Evolutionary conservation across 2,329 filamentous ascomycete species (phyloP).

Genomic region (Davidsoniella australis): DNA sequence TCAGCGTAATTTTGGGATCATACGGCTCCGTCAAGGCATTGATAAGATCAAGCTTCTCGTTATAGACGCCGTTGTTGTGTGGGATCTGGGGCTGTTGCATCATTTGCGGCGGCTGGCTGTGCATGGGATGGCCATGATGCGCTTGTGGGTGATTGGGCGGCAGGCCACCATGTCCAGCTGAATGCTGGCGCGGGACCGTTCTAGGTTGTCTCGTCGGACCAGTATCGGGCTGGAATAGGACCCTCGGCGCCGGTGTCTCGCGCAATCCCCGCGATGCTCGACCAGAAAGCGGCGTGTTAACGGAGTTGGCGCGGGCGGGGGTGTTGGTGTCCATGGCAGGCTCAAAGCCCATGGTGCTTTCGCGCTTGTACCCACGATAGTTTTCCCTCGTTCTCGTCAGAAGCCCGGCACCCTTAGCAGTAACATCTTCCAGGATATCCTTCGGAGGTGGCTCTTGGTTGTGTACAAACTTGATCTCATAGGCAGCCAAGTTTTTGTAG

Average conservation of each 20-base stretch:
- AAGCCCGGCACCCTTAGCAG: constrained; percentile 69
- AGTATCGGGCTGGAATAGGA: constrained; percentile 72
- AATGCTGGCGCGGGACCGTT: background rate
- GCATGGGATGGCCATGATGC: constrained; percentile 16
- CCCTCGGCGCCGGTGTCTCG: constrained; percentile 69
- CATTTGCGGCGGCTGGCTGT: constrained; percentile 3
- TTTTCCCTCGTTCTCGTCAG: constrained; percentile 65
- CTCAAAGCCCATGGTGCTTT: constrained; percentile 36
- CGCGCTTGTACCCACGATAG: constrained; percentile 35
- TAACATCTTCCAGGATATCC: constrained; percentile 75
- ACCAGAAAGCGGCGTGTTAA: constrained; percentile 32
- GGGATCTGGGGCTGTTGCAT: constrained; percentile 27
- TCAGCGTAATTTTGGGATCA: constrained; percentile 31
- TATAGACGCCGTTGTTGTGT: constrained; percentile 17
- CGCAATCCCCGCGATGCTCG: constrained; percentile 49
- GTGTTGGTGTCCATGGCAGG: constrained; percentile 44
- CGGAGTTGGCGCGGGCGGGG: constrained; percentile 33
- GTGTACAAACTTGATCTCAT: constrained; percentile 65
- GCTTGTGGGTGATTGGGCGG: background rate
- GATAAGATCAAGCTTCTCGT: constrained; percentile 11
- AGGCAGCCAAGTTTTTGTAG: constrained; percentile 78
- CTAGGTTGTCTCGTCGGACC: constrained; percentile 37
- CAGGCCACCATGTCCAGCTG: background rate
- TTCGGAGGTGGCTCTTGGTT: constrained; percentile 69
- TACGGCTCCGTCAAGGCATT: constrained; percentile 25